Evolutionary conservation across 768 basidiomycete genomes (phyloP).

Genomic region (Leucosporidium creatinivorum): DNA sequence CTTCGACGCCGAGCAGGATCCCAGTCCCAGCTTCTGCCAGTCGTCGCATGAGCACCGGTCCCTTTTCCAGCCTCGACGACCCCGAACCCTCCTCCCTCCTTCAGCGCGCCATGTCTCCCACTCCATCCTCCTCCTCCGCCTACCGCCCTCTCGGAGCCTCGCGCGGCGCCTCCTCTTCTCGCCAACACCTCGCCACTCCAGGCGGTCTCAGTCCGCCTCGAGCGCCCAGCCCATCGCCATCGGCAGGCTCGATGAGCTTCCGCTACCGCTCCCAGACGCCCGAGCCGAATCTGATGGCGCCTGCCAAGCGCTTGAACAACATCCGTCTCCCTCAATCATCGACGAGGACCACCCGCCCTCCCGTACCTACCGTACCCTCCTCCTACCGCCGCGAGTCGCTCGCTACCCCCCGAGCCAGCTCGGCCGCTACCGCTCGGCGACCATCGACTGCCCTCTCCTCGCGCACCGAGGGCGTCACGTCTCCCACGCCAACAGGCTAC

Average conservation of each 20-base stretch:
- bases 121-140: slow-evolving; percentile 8
- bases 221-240: no score
- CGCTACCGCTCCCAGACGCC: slow-evolving; percentile 54
- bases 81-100: slow-evolving; percentile 16
- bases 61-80: slow-evolving; percentile 10
- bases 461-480: background rate
- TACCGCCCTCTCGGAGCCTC: slow-evolving; percentile 6
- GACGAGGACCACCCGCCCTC: slow-evolving; percentile 1
- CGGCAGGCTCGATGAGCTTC: slow-evolving; percentile 44
- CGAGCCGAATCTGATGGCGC: slow-evolving; percentile 56
- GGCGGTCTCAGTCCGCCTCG: slow-evolving; percentile 45
- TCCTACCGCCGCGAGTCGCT: background rate
- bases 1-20: slow-evolving; percentile 24
- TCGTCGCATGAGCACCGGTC: slow-evolving; percentile 7
- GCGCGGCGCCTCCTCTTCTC: slow-evolving; percentile 19
- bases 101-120: slow-evolving; percentile 25
- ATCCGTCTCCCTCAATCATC: slow-evolving; percentile 4
- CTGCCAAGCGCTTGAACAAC: slow-evolving; percentile 46
- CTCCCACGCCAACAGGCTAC: slow-evolving; percentile 3
- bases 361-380: slow-evolving; percentile 10
- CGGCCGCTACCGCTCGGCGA: background rate
- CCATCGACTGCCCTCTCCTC: background rate
- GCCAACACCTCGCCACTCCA: slow-evolving; percentile 39
- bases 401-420: background rate
- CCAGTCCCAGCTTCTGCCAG: slow-evolving; percentile 13